Evolutionary conservation across 2,329 filamentous ascomycete genomes (phyloP), one percentile per base, ranked within the genome.

Genomic region (Knufia petricola): DNA sequence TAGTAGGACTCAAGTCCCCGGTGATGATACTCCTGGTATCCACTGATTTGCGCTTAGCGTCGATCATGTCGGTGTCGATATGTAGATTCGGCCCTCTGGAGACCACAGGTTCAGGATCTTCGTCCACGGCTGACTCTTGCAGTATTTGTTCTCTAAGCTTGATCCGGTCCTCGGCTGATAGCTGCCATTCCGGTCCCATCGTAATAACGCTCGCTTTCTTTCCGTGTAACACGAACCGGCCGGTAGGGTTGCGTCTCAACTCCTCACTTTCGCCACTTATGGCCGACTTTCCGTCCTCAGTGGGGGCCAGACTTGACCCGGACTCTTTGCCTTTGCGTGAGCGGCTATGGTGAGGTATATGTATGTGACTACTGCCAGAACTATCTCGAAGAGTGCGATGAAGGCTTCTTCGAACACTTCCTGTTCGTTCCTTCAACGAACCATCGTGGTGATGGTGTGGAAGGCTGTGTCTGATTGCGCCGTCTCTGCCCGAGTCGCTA

Each of bases 151-250:
- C 44, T 13, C 81, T 76, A 42, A 82, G 70, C 50, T 81, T 78
- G 36, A 87, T 68, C 31, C 82, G 79, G 60, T 89, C 84, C 52
- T 90, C 85, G 0, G 80, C 75, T 1, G 82, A 76, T 66, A 89
- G 79, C 60, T 90, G 83, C 70, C 95, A 82, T 58, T 95, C 90
- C n/a, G 82, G 81, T 7, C 89, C 88, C 63, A 98, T 94, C n/a
- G 87, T 94, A 57, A 98, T 87, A 49, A 98, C 86, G 1, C 88
- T 95, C 2, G 92, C 92, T 66, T 98, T 96, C 71, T 96, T 98
- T 52, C 92, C 90, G 61, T 98, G 92, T 3, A 98, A 82, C 3
- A 92, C 94, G 64, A 98, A 98, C 59, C 87, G 94, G 3, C 87
- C 87, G 10, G 85, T 80, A 12, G 44, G 44, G 10, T 84, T 84